phyloP scores from a whole-genome alignment of 108 stramenopile genomes.

The Hondaea fermentalgiana region DNA sequence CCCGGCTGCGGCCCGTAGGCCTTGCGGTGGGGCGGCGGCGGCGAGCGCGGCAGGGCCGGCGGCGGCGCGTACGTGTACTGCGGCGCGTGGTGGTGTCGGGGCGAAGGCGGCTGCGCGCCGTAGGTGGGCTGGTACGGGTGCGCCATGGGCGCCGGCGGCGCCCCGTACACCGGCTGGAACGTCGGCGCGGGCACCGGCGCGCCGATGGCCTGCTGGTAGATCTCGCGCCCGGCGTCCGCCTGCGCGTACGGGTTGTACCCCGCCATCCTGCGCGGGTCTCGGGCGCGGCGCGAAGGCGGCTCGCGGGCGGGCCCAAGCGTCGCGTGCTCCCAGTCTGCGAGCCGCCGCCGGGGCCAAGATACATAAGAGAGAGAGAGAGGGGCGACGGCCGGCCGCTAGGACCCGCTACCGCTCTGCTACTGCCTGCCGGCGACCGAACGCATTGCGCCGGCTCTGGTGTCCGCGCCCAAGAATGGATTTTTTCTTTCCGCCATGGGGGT shows the following conservation, averaged over 20 bases:
- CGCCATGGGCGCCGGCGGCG: not conserved
- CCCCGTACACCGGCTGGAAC: not conserved
- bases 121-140: not conserved
- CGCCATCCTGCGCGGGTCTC: not conserved
- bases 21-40: not conserved
- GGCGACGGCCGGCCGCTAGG: too few relatives aligned
- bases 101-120: not conserved
- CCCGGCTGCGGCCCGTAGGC: not conserved
- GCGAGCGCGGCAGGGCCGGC: not conserved
- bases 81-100: not conserved
- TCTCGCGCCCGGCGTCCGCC: not conserved
- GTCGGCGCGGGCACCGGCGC: not conserved
- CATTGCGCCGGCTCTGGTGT: too few relatives aligned
- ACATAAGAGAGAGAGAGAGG: too few relatives aligned
- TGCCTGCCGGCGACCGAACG: too few relatives aligned
- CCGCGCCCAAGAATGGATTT: too few relatives aligned
- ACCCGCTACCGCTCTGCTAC: too few relatives aligned
- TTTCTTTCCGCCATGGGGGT: too few relatives aligned
- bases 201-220: not conserved
- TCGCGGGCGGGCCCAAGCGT: too few relatives aligned
- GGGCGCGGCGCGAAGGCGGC: too few relatives aligned
- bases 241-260: constrained; percentile 15
- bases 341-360: too few relatives aligned
- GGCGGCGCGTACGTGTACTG: not conserved
- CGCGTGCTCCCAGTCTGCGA: too few relatives aligned